A percentile compares a stretch with the other conserved stretches of the same genome.
These are phyloP conservation scores for Gnaphalium uliginosum DNA, from an alignment of 129 eudicot species.

Conservation along the genomic window DNA sequence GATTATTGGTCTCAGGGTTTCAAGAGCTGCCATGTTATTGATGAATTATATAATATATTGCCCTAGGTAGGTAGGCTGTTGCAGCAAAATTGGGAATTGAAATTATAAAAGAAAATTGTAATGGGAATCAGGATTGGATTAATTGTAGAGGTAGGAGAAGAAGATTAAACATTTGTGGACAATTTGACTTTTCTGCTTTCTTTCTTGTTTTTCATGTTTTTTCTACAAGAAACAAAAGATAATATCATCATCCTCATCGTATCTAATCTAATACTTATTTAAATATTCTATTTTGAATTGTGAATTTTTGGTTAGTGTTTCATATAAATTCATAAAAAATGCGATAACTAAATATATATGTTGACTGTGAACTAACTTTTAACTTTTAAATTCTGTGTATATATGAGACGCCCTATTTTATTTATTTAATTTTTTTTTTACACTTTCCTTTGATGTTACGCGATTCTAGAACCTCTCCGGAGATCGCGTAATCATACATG, in stretches of 20 bases:
- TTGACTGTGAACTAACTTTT: too few relatives aligned
- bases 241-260: background rate
- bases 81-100: background rate
- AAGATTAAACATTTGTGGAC: slow-evolving; percentile 36
- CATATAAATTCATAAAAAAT: too few relatives aligned
- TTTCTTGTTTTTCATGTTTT: slow-evolving; percentile 17
- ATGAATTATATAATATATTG: background rate
- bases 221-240: background rate
- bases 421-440: too few relatives aligned
- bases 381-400: too few relatives aligned
- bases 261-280: background rate
- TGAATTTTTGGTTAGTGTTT: too few relatives aligned
- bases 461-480: too few relatives aligned
- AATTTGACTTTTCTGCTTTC: slow-evolving; percentile 12
- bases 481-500: too few relatives aligned
- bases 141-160: slow-evolving; percentile 7
- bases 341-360: too few relatives aligned
- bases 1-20: slow-evolving; percentile 49
- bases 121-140: slow-evolving; percentile 8
- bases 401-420: too few relatives aligned
- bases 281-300: background rate
- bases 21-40: slow-evolving; percentile 45
- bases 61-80: slow-evolving; percentile 7
- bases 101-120: background rate
- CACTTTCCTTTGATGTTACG: too few relatives aligned